Percentiles rank a stretch among this genome's conserved stretches.
phyloP scores from a whole-genome alignment of 768 basidiomycete species.

The Pleurotus tuoliensis region DNA sequence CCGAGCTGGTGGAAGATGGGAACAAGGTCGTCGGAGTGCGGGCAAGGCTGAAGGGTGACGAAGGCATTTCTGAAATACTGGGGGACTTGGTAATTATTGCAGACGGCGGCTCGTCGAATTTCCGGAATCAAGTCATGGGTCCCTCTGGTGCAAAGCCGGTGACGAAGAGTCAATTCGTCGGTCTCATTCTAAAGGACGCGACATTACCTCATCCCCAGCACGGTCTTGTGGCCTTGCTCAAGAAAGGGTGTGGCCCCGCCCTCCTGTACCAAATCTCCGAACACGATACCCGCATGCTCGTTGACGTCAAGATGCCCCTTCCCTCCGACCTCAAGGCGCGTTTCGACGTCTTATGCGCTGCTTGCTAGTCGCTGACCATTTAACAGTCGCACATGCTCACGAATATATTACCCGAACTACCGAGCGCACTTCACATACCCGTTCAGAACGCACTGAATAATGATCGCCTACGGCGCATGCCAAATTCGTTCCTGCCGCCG shows the following conservation, averaged over 20 bases:
- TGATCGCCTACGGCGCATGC: slow-evolving; percentile 86
- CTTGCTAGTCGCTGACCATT: neutral
- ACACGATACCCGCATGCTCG: slow-evolving; percentile 88
- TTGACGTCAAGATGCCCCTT: slow-evolving; percentile 83
- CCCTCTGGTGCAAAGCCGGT: slow-evolving; percentile 41
- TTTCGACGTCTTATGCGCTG: neutral
- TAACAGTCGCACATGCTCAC: slow-evolving; percentile 62
- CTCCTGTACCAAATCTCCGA: slow-evolving; percentile 89
- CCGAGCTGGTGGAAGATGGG: slow-evolving; percentile 63
- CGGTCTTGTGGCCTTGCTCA: slow-evolving; percentile 79
- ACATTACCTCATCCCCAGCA: slow-evolving; percentile 68
- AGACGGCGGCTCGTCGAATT: slow-evolving; percentile 95
- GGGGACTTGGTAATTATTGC: slow-evolving; percentile 85
- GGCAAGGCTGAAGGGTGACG: slow-evolving; percentile 42
- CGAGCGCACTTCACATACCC: slow-evolving; percentile 60
- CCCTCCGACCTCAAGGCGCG: slow-evolving; percentile 78
- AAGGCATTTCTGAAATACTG: slow-evolving; percentile 37
- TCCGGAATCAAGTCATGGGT: slow-evolving; percentile 69
- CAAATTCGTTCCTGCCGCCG: slow-evolving; percentile 89
- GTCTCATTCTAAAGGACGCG: slow-evolving; percentile 77
- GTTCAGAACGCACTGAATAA: slow-evolving; percentile 68
- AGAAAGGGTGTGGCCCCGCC: slow-evolving; percentile 77
- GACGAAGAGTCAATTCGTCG: slow-evolving; percentile 79
- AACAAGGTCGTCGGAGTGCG: slow-evolving; percentile 62
- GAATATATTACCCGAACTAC: slow-evolving; percentile 80